Evolutionary conservation across 768 basidiomycete species (phyloP).

Genomic region (Lactarius hengduanensis): DNA sequence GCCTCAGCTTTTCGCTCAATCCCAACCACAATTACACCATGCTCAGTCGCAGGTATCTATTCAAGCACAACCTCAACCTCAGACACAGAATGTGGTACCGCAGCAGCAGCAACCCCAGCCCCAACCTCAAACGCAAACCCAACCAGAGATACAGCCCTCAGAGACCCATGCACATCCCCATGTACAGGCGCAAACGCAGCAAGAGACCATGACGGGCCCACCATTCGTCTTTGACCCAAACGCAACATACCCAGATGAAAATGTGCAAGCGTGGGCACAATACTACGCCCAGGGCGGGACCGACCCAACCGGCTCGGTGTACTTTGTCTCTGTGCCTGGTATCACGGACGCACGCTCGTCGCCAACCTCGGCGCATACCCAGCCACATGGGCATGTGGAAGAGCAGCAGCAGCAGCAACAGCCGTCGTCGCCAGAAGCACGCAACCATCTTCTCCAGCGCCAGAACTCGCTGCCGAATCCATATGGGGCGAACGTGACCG

Average conservation of each 20-base stretch:
- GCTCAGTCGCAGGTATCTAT: slow-evolving; percentile 34
- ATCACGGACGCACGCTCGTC: slow-evolving; percentile 46
- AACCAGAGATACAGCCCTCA: slow-evolving; percentile 19
- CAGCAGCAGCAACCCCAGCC: slow-evolving; percentile 28
- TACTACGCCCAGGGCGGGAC: slow-evolving; percentile 81
- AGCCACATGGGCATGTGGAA: neutral
- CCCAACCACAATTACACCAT: slow-evolving; percentile 29
- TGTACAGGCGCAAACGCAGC: slow-evolving; percentile 42
- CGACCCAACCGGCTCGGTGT: slow-evolving; percentile 72
- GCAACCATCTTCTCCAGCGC: neutral
- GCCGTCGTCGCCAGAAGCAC: neutral
- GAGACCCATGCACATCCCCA: slow-evolving; percentile 28
- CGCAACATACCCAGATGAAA: slow-evolving; percentile 69
- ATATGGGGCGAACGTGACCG: neutral
- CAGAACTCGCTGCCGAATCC: slow-evolving; percentile 27
- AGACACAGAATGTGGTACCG: slow-evolving; percentile 27
- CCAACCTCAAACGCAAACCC: slow-evolving; percentile 33
- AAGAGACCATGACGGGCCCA: slow-evolving; percentile 37
- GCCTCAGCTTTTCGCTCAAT: slow-evolving; percentile 16
- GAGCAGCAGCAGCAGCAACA: slow-evolving; percentile 14
- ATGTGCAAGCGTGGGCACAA: slow-evolving; percentile 83
- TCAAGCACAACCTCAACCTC: slow-evolving; percentile 39
- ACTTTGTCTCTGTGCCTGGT: slow-evolving; percentile 77
- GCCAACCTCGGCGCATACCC: neutral
- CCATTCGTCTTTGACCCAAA: slow-evolving; percentile 62